Conservation (phyloP, 2,329 filamentous ascomycete genomes). For the Reticulascus tulasneorum region DNA sequence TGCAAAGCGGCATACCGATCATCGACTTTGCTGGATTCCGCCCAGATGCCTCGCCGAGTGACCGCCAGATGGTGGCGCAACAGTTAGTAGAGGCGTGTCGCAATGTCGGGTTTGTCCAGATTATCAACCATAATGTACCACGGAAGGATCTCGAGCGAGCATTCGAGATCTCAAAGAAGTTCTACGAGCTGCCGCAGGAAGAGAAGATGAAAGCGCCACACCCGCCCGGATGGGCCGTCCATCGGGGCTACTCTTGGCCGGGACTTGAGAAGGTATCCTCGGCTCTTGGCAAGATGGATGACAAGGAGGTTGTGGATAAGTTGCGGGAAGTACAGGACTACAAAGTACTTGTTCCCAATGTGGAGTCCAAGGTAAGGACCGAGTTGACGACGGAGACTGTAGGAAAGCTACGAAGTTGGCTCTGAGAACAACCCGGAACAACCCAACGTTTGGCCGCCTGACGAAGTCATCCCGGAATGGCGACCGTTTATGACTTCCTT, state of each 20-base stretch:
- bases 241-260: conserved; percentile 25
- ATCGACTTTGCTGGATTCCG: too few relatives aligned
- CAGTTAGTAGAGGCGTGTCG: too few relatives aligned
- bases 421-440: conserved; percentile 2
- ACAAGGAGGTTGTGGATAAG: conserved; percentile 3
- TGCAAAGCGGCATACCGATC: too few relatives aligned
- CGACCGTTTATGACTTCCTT: conserved; percentile 22
- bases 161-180: too few relatives aligned
- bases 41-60: too few relatives aligned
- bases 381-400: too few relatives aligned
- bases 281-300: conserved; percentile 14
- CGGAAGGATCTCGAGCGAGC: too few relatives aligned
- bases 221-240: conserved; percentile 22
- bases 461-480: conserved; percentile 32
- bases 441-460: conserved; percentile 35
- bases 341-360: background rate
- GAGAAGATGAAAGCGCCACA: conserved; percentile 25
- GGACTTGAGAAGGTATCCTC: conserved; percentile 25
- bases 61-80: too few relatives aligned
- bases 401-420: conserved; percentile 7
- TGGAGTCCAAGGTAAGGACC: too few relatives aligned
- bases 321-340: conserved; percentile 1
- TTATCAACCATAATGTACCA: too few relatives aligned
- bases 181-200: conserved; percentile 18
- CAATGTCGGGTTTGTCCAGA: too few relatives aligned